phyloP scores from a whole-genome alignment of 2,329 filamentous ascomycete genomes.

The Pseudonectria foliicola region DNA sequence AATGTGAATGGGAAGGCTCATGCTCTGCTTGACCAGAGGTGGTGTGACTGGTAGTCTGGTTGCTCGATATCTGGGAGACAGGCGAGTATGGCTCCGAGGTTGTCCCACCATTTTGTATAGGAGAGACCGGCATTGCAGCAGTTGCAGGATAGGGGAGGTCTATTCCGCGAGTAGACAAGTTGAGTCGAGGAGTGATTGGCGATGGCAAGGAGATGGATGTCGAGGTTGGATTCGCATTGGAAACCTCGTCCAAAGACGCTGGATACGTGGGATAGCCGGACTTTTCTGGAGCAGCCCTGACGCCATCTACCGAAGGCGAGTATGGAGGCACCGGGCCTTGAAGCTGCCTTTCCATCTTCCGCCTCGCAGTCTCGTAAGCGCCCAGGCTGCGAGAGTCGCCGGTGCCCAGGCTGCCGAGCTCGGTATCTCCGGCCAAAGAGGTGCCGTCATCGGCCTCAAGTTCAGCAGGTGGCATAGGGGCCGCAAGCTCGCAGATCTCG shows the following conservation, averaged over 20 bases:
- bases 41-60: conserved; percentile 3
- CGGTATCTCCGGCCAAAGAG: conserved; percentile 32
- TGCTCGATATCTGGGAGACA: conserved; percentile 7
- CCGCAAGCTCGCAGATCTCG: conserved; percentile 47
- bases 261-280: conserved; percentile 13
- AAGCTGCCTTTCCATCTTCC: conserved; percentile 45
- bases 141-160: conserved; percentile 38
- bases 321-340: conserved; percentile 44
- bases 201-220: conserved; percentile 39
- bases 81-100: conserved; percentile 13
- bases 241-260: conserved; percentile 12
- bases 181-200: conserved; percentile 40
- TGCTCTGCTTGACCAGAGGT: too few species aligned
- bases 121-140: conserved; percentile 21
- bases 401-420: conserved; percentile 34
- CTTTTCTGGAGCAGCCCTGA: conserved; percentile 25
- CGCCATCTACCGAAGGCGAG: conserved; percentile 30
- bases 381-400: conserved; percentile 34
- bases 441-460: conserved; percentile 37
- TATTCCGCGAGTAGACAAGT: conserved; percentile 31
- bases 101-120: conserved; percentile 6
- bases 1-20: not conserved
- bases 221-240: conserved; percentile 23
- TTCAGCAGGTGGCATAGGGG: conserved; percentile 39
- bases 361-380: conserved; percentile 43